Base-by-base conservation (phyloP, 257 asterid species). In the Solanum infundibuliforme region DNA sequence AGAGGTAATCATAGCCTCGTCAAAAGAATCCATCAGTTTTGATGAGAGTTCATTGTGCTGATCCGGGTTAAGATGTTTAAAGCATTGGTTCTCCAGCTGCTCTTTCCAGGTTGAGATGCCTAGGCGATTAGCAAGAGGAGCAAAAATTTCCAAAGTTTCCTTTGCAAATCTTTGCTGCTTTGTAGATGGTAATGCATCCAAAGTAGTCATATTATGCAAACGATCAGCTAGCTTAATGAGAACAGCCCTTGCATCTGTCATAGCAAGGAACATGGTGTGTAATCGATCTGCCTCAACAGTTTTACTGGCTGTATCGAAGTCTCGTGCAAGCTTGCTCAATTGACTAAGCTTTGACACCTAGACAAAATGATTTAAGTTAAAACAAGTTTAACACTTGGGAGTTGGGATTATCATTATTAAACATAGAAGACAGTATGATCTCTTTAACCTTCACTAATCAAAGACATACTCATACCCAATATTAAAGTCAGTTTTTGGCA, bases 231-330 rank as follows among this genome's bases (percentile, higher is more conserved):
- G 92, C 91, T 97, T 97, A 62, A 97, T 93, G 34, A 97, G 95
- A 88, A 97, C 99, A 65, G 98, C 99, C 88, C 99, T 92, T 18
- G 98, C 98, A 92, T 97, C 99, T 43, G 98, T 91, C 99, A 97
- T 97, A 20, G 98, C 99, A 60, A 97, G 98, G 93, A 95, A 96
- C 99, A 97, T 97, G 27, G 99, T 97, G 77, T 96, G 99, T 89
- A 97, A 65, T 73, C 98, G 92, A 91, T 97, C 99, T 46, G 99
- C 99, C 92, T 97, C 99, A 20, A 68, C 95, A 62, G 96, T 95
- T 93, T 93, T 97, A 89, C 93, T 88, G 76, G 99, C 99, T 0
- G 98, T 97, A 92, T 96, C 91, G 90, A 94, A 96, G 79, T 97
- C 98, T 8, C 99, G 94, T 18, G 99, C 99, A 87, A 97, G 98